Base-by-base conservation (phyloP, 306 rosid species). In the Lathyrus sativus region DNA sequence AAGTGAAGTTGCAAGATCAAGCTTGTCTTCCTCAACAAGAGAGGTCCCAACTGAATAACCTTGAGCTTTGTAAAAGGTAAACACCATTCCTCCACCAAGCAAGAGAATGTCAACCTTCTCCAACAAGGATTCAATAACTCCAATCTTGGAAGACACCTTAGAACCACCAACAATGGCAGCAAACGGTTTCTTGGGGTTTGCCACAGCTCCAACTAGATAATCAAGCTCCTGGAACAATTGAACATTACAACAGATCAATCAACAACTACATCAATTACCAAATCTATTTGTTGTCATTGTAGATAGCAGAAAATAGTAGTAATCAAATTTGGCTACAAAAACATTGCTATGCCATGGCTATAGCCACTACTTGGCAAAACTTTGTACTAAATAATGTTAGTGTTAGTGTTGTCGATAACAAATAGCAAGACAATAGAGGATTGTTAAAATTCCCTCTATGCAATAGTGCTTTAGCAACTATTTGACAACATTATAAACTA, bases 131-230 rank as follows among this genome's bases (percentile, higher is more conserved):
- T 92, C 98, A 10, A 92, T 90, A 41, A 92, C 98, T 71, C 90
- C 96, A 72, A 92, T 92, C 88, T 92, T 92, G 68, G 88, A 41
- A 9, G 98, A 92, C 72, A 92, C 98, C 93, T 92, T 92, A 5
- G 98, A 12, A 17, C 98, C 98, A 44, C 98, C 98, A 31, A 92
- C 91, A 75, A 90, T 86, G 19, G 98, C 98, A 48, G 98, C 93
- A 77, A 92, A 92, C 50, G 98, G 98, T 43, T 81, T 90, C 90
- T 90, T 92, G 54, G 98, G 98, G 76, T 86, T 90, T 8, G 91
- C 12, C 68, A 92, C 90, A 0, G 96, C 98, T 43, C 96, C 92
- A 26, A 89, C 95, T 31, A 92, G 95, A 72, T 89, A 92, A 51
- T 92, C 98, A 43, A 92, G 98, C 62, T 92, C 98, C 98, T 92